Conservation (phyloP, 2,329 filamentous ascomycete species). For the Bipolaris gigantea region DNA sequence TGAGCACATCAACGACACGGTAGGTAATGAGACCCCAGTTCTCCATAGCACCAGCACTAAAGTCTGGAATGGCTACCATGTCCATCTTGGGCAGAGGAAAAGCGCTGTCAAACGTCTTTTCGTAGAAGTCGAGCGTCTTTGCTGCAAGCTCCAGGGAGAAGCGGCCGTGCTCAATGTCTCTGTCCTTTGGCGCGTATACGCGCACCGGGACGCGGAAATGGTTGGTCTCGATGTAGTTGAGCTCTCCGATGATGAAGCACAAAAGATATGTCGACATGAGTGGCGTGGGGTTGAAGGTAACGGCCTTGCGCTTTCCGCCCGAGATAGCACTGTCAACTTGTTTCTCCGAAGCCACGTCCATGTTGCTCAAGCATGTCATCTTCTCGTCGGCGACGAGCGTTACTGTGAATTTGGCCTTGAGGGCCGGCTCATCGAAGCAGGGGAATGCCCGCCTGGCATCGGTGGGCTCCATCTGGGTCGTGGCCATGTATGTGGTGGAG, state of each 20-base stretch:
- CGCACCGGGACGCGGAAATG: conserved; percentile 88
- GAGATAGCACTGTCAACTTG: conserved; percentile 67
- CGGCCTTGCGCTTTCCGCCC: conserved; percentile 73
- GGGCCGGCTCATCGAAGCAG: conserved; percentile 92
- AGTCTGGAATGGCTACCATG: conserved; percentile 94
- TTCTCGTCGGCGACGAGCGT: conserved; percentile 89
- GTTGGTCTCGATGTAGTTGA: conserved; percentile 91
- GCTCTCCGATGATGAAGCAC: conserved; percentile 90
- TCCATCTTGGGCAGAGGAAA: conserved; percentile 95
- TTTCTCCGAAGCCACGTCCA: conserved; percentile 84
- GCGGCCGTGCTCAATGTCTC: conserved; percentile 84
- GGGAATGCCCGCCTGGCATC: conserved; percentile 92
- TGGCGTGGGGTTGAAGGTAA: conserved; percentile 89
- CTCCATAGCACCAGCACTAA: conserved; percentile 95
- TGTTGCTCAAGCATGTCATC: conserved; percentile 92
- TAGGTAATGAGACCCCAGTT: conserved; percentile 98
- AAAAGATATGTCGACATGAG: conserved; percentile 96
- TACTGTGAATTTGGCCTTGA: conserved; percentile 91
- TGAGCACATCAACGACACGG: conserved; percentile 84
- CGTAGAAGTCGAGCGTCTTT: conserved; percentile 89
- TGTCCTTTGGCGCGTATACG: conserved; percentile 89
- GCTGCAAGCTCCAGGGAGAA: conserved; percentile 91
- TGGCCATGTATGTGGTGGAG: conserved; percentile 78
- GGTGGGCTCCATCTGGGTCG: conserved; percentile 94
- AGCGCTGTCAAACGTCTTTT: conserved; percentile 85